A percentile compares a stretch with the other conserved stretches of the same genome.
Evolutionary conservation across 805 yeast genomes (phyloP).

Genomic region (Isabelozyma heimii): DNA sequence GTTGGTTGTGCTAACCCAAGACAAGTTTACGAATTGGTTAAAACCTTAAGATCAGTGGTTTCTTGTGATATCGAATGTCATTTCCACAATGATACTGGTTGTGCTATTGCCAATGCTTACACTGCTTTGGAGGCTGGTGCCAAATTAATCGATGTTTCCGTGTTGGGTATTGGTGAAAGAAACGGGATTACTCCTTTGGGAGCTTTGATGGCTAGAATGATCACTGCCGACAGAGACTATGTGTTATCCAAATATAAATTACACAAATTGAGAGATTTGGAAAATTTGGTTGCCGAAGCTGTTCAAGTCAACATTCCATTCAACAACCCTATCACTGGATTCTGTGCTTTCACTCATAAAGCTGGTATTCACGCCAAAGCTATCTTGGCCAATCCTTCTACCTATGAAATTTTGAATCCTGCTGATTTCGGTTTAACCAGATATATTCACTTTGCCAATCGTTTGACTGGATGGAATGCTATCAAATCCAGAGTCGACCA

Average conservation of each 20-base stretch:
- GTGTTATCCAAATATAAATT: slow-evolving; percentile 91
- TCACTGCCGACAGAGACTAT: slow-evolving; percentile 96
- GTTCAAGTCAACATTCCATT: slow-evolving; percentile 96
- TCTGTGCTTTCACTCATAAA: slow-evolving; percentile 99
- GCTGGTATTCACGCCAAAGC: slow-evolving; percentile 99
- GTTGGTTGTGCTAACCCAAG: slow-evolving; percentile 99
- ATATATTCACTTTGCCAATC: slow-evolving; percentile 96
- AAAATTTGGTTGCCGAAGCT: slow-evolving; percentile 93
- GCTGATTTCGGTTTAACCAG: slow-evolving; percentile 93
- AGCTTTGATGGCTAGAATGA: slow-evolving; percentile 98
- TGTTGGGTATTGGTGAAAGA: slow-evolving; percentile 97
- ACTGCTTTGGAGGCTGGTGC: slow-evolving; percentile 99
- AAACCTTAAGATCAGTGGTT: slow-evolving; percentile 90
- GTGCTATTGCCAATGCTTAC: slow-evolving; percentile 98
- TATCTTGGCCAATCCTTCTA: slow-evolving; percentile 95
- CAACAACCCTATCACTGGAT: slow-evolving; percentile 98
- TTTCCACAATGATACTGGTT: slow-evolving; percentile 98
- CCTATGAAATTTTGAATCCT: slow-evolving; percentile 96
- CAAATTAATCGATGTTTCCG: slow-evolving; percentile 88
- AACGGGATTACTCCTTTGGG: slow-evolving; percentile 98
- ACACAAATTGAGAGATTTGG: slow-evolving; percentile 93
- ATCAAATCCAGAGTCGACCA: slow-evolving; percentile 98
- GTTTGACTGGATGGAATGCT: slow-evolving; percentile 99
- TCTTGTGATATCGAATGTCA: slow-evolving; percentile 98
- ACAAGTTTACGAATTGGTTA: slow-evolving; percentile 94